These are phyloP conservation scores for Penicillium sp. DNA, from an alignment of 2,329 filamentous ascomycete genomes.

Conservation along the genomic window DNA sequence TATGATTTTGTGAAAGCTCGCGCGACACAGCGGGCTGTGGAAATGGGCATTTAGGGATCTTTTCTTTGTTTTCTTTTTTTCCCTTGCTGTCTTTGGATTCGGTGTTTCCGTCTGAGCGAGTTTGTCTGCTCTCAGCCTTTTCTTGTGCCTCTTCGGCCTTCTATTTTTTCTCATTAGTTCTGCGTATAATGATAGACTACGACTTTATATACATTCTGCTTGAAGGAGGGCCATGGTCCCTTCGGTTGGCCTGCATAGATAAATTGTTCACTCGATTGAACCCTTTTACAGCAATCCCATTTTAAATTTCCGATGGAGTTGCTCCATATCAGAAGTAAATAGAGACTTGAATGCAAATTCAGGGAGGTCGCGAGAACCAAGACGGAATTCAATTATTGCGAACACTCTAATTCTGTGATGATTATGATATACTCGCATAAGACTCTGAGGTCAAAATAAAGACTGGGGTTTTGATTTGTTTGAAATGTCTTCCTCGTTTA, in stretches of 20 bases:
- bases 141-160: constrained; percentile 12
- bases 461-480: no score
- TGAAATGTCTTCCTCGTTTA: no score
- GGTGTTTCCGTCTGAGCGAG: constrained; percentile 20
- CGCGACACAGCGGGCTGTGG: constrained; percentile 35
- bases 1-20: constrained; percentile 41
- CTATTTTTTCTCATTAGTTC: constrained; percentile 12
- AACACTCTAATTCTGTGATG: no score
- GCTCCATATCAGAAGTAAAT: no score
- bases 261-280: neutral
- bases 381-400: no score
- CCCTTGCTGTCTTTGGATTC: constrained; percentile 12
- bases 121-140: constrained; percentile 11
- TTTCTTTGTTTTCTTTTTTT: constrained; percentile 13
- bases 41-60: constrained; percentile 28
- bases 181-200: constrained; percentile 36
- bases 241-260: constrained; percentile 9
- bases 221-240: constrained; percentile 5
- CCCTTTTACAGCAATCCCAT: neutral
- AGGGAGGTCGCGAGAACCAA: no score
- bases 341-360: no score
- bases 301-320: no score
- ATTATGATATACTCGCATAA: no score
- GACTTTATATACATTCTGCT: constrained; percentile 28
- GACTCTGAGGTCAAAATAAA: no score